phyloP scores from a whole-genome alignment of 1,284 basidiomycete genomes.

The Salmacisia buchloeana region DNA sequence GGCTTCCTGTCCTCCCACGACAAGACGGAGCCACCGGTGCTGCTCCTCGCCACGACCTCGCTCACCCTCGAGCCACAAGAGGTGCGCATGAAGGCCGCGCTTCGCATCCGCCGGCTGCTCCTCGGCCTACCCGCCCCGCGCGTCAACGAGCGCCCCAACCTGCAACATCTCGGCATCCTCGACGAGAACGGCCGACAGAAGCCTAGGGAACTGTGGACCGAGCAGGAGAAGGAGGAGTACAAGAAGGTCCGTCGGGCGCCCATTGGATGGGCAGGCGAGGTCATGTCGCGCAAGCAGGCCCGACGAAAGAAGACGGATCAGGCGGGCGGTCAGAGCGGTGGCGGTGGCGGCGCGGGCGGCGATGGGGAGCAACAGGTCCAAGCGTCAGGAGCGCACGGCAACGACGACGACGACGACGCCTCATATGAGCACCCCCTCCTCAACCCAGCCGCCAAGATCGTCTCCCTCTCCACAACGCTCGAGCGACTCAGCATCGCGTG shows the following conservation, averaged over 20 bases:
- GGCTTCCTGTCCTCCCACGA: slow-evolving; percentile 42
- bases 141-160: slow-evolving; percentile 3
- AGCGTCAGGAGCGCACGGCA: slow-evolving; percentile 12
- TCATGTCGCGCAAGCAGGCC: background rate
- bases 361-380: slow-evolving; percentile 10
- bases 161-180: background rate
- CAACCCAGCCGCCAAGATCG: slow-evolving; percentile 16
- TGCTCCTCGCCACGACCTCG: slow-evolving; percentile 8
- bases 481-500: slow-evolving; percentile 68
- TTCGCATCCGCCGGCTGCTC: slow-evolving; percentile 13
- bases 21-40: slow-evolving; percentile 1
- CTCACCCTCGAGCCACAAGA: slow-evolving; percentile 5
- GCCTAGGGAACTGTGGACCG: background rate
- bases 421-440: slow-evolving; percentile 6
- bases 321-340: too few relatives aligned
- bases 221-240: slow-evolving; percentile 6
- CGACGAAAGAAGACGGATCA: background rate
- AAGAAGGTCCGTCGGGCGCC: background rate
- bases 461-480: slow-evolving; percentile 32
- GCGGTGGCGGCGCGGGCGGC: too few relatives aligned
- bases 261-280: background rate
- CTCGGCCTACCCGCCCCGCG: slow-evolving; percentile 12
- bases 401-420: background rate
- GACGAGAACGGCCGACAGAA: slow-evolving; percentile 2
- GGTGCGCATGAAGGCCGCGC: slow-evolving; percentile 15